Evolutionary conservation across 495 filamentous ascomycete genomes (phyloP).

Genomic region (Penicillium pulvis): DNA sequence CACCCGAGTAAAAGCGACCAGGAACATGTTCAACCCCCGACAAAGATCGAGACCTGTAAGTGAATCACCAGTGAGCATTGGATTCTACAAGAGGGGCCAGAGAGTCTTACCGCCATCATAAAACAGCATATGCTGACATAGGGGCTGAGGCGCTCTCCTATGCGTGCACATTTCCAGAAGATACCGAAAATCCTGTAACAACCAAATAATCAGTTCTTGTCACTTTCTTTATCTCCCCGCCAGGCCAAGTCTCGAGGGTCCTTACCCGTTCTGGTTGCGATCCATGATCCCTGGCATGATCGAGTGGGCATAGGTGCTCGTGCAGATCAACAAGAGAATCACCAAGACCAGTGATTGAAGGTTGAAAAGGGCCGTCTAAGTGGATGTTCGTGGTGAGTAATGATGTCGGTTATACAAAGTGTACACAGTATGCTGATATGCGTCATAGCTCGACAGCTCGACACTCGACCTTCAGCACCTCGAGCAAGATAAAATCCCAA

Average conservation of each 20-base stretch:
- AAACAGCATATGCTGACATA: slow-evolving; percentile 96
- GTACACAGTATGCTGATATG: slow-evolving; percentile 20
- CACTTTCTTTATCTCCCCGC: not conserved
- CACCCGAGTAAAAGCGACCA: not conserved
- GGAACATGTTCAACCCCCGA: slow-evolving; percentile 34
- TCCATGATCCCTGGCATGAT: slow-evolving; percentile 92
- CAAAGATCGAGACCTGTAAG: slow-evolving; percentile 45
- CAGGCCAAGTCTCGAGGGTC: slow-evolving; percentile 21
- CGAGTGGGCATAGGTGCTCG: slow-evolving; percentile 87
- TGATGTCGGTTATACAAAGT: slow-evolving; percentile 10
- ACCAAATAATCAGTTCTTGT: slow-evolving; percentile 9
- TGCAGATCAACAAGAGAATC: slow-evolving; percentile 93
- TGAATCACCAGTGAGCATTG: slow-evolving; percentile 12
- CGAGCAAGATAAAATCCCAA: not conserved
- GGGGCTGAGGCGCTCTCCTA: slow-evolving; percentile 91
- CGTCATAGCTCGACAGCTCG: slow-evolving; percentile 7
- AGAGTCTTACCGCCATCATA: slow-evolving; percentile 81
- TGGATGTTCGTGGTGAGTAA: slow-evolving; percentile 15
- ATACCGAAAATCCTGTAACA: slow-evolving; percentile 73
- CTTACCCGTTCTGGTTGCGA: slow-evolving; percentile 83
- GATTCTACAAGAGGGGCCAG: not conserved
- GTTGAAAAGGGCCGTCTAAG: slow-evolving; percentile 93
- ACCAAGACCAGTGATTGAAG: slow-evolving; percentile 93
- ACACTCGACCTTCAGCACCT: not conserved
- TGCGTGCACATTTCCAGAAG: slow-evolving; percentile 95